A percentile compares a stretch with the other conserved stretches of the same genome.
Evolutionary conservation across 2,329 filamentous ascomycete genomes (phyloP).

Genomic region (Zymoseptoria passerinii): DNA sequence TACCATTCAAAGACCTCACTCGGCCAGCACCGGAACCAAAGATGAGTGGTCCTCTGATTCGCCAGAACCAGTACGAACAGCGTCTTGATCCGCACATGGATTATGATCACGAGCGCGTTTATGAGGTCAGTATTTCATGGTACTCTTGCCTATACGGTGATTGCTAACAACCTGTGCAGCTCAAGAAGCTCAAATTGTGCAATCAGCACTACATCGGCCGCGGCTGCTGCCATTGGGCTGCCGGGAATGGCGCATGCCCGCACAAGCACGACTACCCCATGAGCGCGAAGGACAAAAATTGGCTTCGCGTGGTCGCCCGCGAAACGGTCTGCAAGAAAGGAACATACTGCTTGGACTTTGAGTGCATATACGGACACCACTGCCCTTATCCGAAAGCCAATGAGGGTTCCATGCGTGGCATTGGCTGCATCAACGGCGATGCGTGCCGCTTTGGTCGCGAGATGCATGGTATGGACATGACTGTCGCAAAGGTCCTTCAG

Average conservation of each 20-base stretch:
- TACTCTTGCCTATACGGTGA: not conserved
- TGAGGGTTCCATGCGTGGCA: constrained; percentile 39
- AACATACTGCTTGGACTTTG: constrained; percentile 48
- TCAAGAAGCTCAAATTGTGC: constrained; percentile 56
- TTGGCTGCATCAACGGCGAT: constrained; percentile 50
- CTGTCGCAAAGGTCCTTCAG: constrained; percentile 43
- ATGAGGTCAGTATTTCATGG: constrained; percentile 28
- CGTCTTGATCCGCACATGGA: constrained; percentile 48
- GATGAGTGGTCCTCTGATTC: constrained; percentile 30
- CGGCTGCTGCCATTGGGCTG: constrained; percentile 46
- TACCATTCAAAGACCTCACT: constrained; percentile 16
- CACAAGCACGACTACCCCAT: constrained; percentile 49
- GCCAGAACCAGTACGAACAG: constrained; percentile 52
- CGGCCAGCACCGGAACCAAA: constrained; percentile 7
- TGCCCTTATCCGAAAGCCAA: constrained; percentile 45
- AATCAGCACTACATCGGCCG: constrained; percentile 53
- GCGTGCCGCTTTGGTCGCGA: constrained; percentile 50
- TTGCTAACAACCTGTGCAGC: constrained; percentile 4
- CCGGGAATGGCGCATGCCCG: constrained; percentile 44
- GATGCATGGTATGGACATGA: constrained; percentile 51
- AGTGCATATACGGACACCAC: constrained; percentile 57
- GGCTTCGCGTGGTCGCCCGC: constrained; percentile 51
- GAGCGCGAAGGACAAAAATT: constrained; percentile 44
- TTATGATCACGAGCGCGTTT: constrained; percentile 48
- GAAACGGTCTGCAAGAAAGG: constrained; percentile 56